These are phyloP conservation scores for Odontarrhena argentea DNA, from an alignment of 345 rosid species.

Conservation along the genomic window DNA sequence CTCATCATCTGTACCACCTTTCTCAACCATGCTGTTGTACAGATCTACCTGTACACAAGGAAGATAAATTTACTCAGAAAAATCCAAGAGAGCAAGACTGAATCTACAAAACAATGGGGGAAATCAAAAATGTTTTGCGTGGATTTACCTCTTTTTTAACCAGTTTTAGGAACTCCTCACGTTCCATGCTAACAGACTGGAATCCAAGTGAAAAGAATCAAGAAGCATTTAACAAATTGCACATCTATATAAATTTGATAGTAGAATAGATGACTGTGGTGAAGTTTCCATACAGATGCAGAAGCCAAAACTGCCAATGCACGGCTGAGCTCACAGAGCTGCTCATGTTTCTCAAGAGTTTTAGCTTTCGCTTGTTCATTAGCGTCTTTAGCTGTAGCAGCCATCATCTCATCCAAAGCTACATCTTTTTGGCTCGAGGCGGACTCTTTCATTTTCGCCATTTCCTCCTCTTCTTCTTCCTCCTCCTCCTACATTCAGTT, in stretches of 20 bases:
- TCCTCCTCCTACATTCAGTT: slow-evolving; percentile 60
- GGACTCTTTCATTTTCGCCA: slow-evolving; percentile 81
- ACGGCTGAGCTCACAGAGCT: slow-evolving; percentile 97
- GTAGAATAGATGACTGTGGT: slow-evolving; percentile 17
- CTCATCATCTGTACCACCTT: slow-evolving; percentile 80
- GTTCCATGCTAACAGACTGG: slow-evolving; percentile 95
- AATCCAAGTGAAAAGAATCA: slow-evolving; percentile 37
- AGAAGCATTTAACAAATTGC: slow-evolving; percentile 17
- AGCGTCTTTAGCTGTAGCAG: slow-evolving; percentile 74
- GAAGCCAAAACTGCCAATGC: slow-evolving; percentile 96
- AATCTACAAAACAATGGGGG: background rate
- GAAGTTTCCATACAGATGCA: slow-evolving; percentile 70
- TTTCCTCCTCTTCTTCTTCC: slow-evolving; percentile 89
- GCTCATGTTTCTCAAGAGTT: slow-evolving; percentile 89
- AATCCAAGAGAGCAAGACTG: slow-evolving; percentile 3
- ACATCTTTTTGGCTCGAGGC: slow-evolving; percentile 64
- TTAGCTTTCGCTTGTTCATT: slow-evolving; percentile 71
- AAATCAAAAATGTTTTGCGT: background rate
- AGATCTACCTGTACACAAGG: slow-evolving; percentile 58
- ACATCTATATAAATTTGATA: slow-evolving; percentile 10
- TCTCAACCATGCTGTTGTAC: slow-evolving; percentile 88
- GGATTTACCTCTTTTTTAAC: slow-evolving; percentile 84
- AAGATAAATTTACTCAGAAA: background rate
- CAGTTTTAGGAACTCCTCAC: slow-evolving; percentile 87
- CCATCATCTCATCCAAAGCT: slow-evolving; percentile 77